Percentiles rank a stretch among this genome's conserved stretches.
Conservation (phyloP, 1,139 yeast species). For the Kazachstania sp. region DNA sequence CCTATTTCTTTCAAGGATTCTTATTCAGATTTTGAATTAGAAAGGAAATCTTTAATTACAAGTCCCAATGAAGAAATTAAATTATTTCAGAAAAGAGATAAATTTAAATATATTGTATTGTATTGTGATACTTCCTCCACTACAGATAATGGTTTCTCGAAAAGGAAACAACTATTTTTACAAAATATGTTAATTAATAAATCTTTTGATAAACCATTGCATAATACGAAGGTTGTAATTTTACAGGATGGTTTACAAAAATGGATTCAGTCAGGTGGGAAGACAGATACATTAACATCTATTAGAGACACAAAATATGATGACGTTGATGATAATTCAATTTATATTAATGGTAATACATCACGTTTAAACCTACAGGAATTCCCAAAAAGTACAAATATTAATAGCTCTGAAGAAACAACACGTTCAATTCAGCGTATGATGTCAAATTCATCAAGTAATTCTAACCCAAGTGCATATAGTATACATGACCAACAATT, state of each 20-base stretch:
- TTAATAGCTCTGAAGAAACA: constrained; percentile 11
- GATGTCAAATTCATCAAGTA: constrained; percentile 14
- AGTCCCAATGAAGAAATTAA: constrained; percentile 47
- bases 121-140: constrained; percentile 37
- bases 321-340: constrained; percentile 12
- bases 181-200: constrained; percentile 19
- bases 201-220: constrained; percentile 24
- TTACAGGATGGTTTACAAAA: constrained; percentile 20
- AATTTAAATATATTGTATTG: constrained; percentile 53
- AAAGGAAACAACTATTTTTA: constrained; percentile 18
- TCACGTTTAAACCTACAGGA: constrained; percentile 17
- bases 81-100: constrained; percentile 43
- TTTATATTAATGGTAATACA: constrained; percentile 22
- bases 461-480: constrained; percentile 6
- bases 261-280: constrained; percentile 14
- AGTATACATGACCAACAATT: constrained; percentile 14
- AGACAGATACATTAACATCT: not conserved
- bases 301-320: not conserved
- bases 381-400: constrained; percentile 18
- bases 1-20: constrained; percentile 46
- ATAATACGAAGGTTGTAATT: constrained; percentile 13
- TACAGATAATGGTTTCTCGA: constrained; percentile 8
- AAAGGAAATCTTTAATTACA: constrained; percentile 44
- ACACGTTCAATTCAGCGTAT: constrained; percentile 19
- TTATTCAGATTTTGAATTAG: constrained; percentile 52